Base-by-base conservation (phyloP, 371 early-diverging fungal species). In the Mortierella sp. region DNA sequence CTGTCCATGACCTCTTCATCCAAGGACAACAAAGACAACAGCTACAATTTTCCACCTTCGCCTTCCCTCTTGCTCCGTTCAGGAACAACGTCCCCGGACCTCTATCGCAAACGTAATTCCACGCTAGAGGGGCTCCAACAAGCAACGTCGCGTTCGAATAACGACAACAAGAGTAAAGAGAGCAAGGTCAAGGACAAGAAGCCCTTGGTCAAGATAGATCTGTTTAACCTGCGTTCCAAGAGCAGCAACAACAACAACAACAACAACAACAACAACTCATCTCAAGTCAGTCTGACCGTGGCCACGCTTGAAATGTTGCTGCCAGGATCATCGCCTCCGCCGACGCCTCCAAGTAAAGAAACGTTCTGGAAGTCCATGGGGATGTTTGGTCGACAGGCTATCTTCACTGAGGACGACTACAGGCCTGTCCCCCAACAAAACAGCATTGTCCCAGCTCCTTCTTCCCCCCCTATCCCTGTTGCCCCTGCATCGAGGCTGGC, bases 1-100 rank as follows among this genome's bases (percentile, higher is more conserved):
- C 79, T 85, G 29, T 85, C 86, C 70, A 76, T 84, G 74, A 76
- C 70, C 46, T 71, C 84, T n/a, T 63, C 84, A 16, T 24, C 76
- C 27, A 75, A 82, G 49, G 71, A 73, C 24, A 56, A 58, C 71
- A 71, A 46, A 10, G 49, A 38, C 27, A 54, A 43, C 44, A 41
- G 48, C 18, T 48, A 77, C n/a, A 74, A 63, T 8, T 72, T 73
- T 49, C 74, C 76, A 5, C 70, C 70, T 12, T 75, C 77, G 8
- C 75, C 75, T 44, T 46, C 60, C 2, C 35, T 71, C 60, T 65
- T 65, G 18, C 48, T 51, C 54, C 78, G 72, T 38, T 75, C 80
- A 44, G 79, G 74, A 14, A 68, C 75, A 29, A 46, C 78, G 11
- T 76, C 84, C 12, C 84, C 84, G 0, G 84, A 84, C 63, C 24